These are phyloP conservation scores for Laburnicola sp. DNA, from an alignment of 2,329 filamentous ascomycete genomes.

Conservation along the genomic window DNA sequence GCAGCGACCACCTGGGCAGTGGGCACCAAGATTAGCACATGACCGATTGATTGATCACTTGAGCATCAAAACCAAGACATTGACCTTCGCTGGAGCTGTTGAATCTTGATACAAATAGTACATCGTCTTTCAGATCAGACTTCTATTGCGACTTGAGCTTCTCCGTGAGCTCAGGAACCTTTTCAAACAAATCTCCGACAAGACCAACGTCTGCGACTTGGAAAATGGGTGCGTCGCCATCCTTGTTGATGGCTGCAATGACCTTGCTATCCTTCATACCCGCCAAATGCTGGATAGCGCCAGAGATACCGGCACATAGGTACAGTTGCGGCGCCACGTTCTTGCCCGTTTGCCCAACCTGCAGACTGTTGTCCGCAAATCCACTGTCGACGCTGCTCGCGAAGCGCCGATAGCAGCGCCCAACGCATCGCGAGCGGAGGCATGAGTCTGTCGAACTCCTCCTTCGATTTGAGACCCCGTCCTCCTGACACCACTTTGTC, in stretches of 20 bases:
- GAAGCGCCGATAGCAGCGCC: slow-evolving; percentile 96
- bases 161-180: slow-evolving; percentile 92
- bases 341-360: slow-evolving; percentile 98
- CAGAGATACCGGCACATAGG: slow-evolving; percentile 91
- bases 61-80: background rate
- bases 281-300: slow-evolving; percentile 95
- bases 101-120: slow-evolving; percentile 1
- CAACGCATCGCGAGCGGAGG: slow-evolving; percentile 87
- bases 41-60: background rate
- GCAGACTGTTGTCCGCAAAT: slow-evolving; percentile 96
- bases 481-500: slow-evolving; percentile 89
- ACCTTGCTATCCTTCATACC: slow-evolving; percentile 99
- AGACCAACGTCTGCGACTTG: slow-evolving; percentile 95
- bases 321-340: slow-evolving; percentile 96
- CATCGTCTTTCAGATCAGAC: background rate
- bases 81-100: background rate
- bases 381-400: slow-evolving; percentile 95
- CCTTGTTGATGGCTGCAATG: slow-evolving; percentile 98
- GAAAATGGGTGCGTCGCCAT: slow-evolving; percentile 95
- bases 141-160: slow-evolving; percentile 69
- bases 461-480: slow-evolving; percentile 93
- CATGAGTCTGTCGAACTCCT: slow-evolving; percentile 94
- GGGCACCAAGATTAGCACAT: too few species aligned
- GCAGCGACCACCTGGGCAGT: background rate
- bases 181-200: slow-evolving; percentile 93